Evolutionary conservation across 1,284 basidiomycete species (phyloP).

Genomic region (Sphaerobolus stellatus): DNA sequence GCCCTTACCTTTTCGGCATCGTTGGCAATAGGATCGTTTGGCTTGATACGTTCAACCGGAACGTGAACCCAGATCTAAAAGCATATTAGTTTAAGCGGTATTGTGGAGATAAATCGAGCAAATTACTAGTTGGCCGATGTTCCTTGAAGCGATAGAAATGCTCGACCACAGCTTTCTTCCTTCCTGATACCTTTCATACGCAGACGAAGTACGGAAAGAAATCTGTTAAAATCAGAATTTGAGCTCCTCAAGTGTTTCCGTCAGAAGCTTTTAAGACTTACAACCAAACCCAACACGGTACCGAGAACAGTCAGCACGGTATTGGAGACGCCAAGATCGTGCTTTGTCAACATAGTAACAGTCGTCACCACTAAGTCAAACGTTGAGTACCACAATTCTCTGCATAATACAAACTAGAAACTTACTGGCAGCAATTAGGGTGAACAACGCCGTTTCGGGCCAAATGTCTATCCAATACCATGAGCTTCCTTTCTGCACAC

Average conservation of each 20-base stretch:
- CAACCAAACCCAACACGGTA: conserved; percentile 41
- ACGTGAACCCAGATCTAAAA: conserved; percentile 11
- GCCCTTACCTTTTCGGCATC: conserved; percentile 18
- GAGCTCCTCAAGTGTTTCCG: not conserved
- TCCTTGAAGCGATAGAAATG: conserved; percentile 52
- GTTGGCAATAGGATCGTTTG: not conserved
- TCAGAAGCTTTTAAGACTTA: conserved; percentile 2
- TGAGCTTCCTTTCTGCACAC: not conserved
- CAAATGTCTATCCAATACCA: conserved; percentile 45
- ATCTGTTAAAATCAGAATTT: too few species aligned
- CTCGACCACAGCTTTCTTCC: conserved; percentile 64
- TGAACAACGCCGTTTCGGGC: conserved; percentile 61
- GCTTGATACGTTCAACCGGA: not conserved
- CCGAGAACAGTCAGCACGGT: conserved; percentile 42
- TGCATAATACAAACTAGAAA: too few species aligned
- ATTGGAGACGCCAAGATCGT: conserved; percentile 44
- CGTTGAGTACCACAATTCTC: not conserved
- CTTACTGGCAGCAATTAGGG: conserved; percentile 53
- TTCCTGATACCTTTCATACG: conserved; percentile 67
- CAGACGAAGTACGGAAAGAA: conserved; percentile 47
- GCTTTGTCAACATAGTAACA: conserved; percentile 45
- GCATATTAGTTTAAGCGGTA: not conserved
- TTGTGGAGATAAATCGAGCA: not conserved
- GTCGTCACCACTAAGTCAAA: conserved; percentile 49
- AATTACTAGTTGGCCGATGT: conserved; percentile 54